Evolutionary conservation across 73 alveolate genomes (phyloP), one percentile per base, ranked within the genome.

Genomic region (Paramecium pentaurelia): DNA sequence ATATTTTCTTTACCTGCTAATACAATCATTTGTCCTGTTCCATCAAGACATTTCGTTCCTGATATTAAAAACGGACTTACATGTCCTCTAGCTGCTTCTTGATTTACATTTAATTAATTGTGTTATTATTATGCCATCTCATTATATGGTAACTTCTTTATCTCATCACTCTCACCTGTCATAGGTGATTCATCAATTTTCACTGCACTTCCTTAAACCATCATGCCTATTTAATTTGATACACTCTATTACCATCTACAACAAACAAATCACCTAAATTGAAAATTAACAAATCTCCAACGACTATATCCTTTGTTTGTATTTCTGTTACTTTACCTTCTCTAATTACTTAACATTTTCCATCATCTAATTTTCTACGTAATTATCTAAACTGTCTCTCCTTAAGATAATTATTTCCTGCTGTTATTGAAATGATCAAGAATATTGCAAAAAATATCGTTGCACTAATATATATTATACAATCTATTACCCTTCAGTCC

Each of bases 401-500:
- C 85, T 97, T 97, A 47, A 93, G 86, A 89, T 93, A 97, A 93
- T 98, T 96, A 93, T 97, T 98, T 54, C 97, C 97, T 9, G 99
- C 97, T 32, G 98, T 97, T 42, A 98, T 98, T 27, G 97, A 71
- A 25, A 97, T 98, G 40, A 98, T 98, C 68, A 98, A 94, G 40
- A 97, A 84, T 54, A 98, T 94, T 27, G 99, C 99, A 44, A 95
- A 75, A 92, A 96, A 94, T 14, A 98, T 96, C 27, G 99, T 98
- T 71, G 97, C 96, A 8, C 99, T 99, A 92, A 97, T 73, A 93
- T 95, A 27, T 36, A 12, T 44, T 40, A 51, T 25, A 45, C 16
- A 10, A 4, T n/a, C 8, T 27, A 2, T 2, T 80, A 80, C 51
- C 99, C 99, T 96, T 97, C 99, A 98, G 98, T 49, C 99, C 99